These are phyloP conservation scores for Brasenia schreberi DNA, from an alignment of 164 flowering plant genomes.

Conservation along the genomic window DNA sequence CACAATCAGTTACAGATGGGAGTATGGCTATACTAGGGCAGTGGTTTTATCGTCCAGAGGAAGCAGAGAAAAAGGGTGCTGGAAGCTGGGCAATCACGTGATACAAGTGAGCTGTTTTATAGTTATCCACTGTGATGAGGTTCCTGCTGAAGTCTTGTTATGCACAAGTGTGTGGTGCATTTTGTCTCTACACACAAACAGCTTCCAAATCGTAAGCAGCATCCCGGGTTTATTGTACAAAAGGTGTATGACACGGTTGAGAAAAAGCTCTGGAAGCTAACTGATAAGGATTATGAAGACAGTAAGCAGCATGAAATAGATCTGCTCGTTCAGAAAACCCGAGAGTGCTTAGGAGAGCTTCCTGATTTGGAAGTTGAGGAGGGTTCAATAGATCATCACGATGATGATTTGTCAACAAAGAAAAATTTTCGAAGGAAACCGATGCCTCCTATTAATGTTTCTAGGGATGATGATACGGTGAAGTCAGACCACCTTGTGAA, in stretches of 20 bases:
- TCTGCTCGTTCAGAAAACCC: slow-evolving; percentile 78
- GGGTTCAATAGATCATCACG: slow-evolving; percentile 24
- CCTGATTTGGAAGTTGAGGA: slow-evolving; percentile 67
- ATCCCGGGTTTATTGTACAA: slow-evolving; percentile 93
- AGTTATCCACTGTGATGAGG: slow-evolving; percentile 90
- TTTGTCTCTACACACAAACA: slow-evolving; percentile 82
- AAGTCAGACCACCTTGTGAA: slow-evolving; percentile 31
- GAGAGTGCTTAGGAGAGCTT: slow-evolving; percentile 57
- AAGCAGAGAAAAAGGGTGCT: slow-evolving; percentile 71
- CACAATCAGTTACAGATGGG: slow-evolving; percentile 41
- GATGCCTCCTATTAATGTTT: slow-evolving; percentile 58
- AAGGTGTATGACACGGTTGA: slow-evolving; percentile 80
- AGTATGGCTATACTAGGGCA: slow-evolving; percentile 70
- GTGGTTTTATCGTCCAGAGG: slow-evolving; percentile 99
- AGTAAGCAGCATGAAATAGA: slow-evolving; percentile 77
- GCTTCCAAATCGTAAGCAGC: slow-evolving; percentile 56
- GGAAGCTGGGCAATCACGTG: slow-evolving; percentile 68
- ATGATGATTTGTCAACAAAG: slow-evolving; percentile 39
- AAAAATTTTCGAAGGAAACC: slow-evolving; percentile 36
- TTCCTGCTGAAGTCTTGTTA: slow-evolving; percentile 94
- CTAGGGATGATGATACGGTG: slow-evolving; percentile 46
- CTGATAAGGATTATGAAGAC: slow-evolving; percentile 91
- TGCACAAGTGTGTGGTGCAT: slow-evolving; percentile 97
- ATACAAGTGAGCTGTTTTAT: slow-evolving; percentile 82
- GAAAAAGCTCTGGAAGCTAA: slow-evolving; percentile 64